Evolutionary conservation across 2,329 filamentous ascomycete species (phyloP).

Genomic region (Colletotrichum graminicola): DNA sequence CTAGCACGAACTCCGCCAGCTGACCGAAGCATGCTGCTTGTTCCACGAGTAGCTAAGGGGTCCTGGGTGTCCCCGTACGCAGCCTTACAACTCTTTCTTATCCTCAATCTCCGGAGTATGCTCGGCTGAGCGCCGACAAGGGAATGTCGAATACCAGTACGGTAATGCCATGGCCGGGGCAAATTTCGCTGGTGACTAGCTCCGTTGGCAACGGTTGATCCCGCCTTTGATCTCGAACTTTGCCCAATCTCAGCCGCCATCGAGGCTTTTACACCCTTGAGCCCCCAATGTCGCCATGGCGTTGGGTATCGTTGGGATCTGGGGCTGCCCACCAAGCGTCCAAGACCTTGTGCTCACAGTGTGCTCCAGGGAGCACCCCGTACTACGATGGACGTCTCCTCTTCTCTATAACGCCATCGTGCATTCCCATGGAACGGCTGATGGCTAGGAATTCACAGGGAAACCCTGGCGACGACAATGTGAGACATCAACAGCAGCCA

Average conservation of each 20-base stretch:
- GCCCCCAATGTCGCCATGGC: slow-evolving; percentile 6
- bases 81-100: not conserved
- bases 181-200: not conserved
- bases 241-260: not conserved
- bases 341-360: slow-evolving; percentile 35
- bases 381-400: not conserved
- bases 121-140: not conserved
- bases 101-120: not conserved
- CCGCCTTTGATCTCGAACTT: not conserved
- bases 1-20: not conserved
- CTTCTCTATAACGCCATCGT: not conserved
- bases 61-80: not conserved
- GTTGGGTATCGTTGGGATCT: slow-evolving; percentile 10
- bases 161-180: not conserved
- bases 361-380: not conserved
- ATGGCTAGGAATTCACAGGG: not conserved
- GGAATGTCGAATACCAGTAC: not conserved
- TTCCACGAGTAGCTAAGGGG: not conserved
- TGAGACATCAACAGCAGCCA: not conserved
- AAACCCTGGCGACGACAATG: not conserved
- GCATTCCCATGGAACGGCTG: too few species aligned
- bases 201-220: not conserved
- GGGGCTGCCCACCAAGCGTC: slow-evolving; percentile 12
- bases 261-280: not conserved
- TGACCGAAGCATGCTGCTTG: too few species aligned